Percentiles rank a stretch among this genome's conserved stretches.
Conservation (phyloP, 306 rosid species). For the Herpetospermum pedunculosum region DNA sequence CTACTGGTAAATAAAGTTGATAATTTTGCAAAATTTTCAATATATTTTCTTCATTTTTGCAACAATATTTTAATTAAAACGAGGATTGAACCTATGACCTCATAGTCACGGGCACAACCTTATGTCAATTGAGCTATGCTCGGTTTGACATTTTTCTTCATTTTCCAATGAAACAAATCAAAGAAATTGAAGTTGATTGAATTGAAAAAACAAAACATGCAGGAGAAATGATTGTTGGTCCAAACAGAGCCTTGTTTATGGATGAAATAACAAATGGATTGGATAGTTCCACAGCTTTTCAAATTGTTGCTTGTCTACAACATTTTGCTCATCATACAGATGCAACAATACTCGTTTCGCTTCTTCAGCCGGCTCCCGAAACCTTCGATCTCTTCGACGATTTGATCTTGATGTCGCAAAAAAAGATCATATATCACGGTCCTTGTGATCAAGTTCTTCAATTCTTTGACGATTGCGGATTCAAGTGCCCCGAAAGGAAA, state of each 20-base stretch:
- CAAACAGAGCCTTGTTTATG: slow-evolving; percentile 29
- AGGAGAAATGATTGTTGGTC: slow-evolving; percentile 41
- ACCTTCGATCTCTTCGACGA: slow-evolving; percentile 40
- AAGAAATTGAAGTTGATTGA: not conserved
- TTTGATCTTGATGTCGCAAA: slow-evolving; percentile 28
- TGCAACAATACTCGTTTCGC: slow-evolving; percentile 27
- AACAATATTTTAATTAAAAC: no score
- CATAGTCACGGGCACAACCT: no score
- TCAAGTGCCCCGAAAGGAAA: slow-evolving; percentile 37
- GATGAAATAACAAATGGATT: slow-evolving; percentile 41
- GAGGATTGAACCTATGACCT: no score
- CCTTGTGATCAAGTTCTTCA: slow-evolving; percentile 26
- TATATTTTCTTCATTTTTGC: no score
- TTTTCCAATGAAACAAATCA: not conserved
- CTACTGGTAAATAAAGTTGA: slow-evolving; percentile 22
- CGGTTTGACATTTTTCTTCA: no score
- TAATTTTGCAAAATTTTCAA: not conserved
- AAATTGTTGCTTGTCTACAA: slow-evolving; percentile 28
- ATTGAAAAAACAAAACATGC: not conserved
- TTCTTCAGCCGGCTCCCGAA: slow-evolving; percentile 49
- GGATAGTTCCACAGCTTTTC: slow-evolving; percentile 34
- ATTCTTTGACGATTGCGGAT: slow-evolving; percentile 35
- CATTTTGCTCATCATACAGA: slow-evolving; percentile 27
- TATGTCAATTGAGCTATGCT: no score
- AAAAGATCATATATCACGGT: slow-evolving; percentile 37